Base-by-base conservation (phyloP, 495 filamentous ascomycete species). In the Trichoderma virens region DNA sequence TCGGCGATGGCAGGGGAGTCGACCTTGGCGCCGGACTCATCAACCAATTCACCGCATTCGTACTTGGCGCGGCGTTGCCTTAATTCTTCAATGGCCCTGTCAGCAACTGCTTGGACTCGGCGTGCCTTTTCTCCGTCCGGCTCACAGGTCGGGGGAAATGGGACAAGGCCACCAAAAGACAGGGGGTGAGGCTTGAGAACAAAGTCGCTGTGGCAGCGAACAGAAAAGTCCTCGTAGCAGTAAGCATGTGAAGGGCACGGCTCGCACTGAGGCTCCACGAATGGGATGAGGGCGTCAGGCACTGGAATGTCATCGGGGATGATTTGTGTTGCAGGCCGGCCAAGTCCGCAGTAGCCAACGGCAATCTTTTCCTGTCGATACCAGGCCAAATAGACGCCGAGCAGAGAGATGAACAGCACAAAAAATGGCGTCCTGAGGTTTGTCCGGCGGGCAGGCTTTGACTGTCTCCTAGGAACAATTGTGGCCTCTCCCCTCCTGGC, bases 341-440 rank as follows among this genome's bases (percentile, higher is more conserved):
- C 94, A 67, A 94, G 85, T 27, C 93, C 93, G 73, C 94, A 98
- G 73, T 93, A 98, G 30, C 94, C 94, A 47, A 97, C 91, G 41
- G 90, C 90, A 14, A 95, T 76, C 81, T 98, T 97, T 74, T 98
- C 95, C 65, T 93, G 89, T 61, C 95, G 83, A 83, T 91, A 98
- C 85, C 92, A 93, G 43, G 82, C 81, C 28, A 80, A 89, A 66
- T 94, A 92, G 5, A 89, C 86, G 28, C 80, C 81, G 30, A 95
- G 66, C 5, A 95, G 73, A 0, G 86, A 84, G 0, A 88, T 66
- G 16, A 89, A 67, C 5, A 95, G 81, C 14, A 89, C 76, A 78
- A 83, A 88, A 9, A 92, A 76, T 9, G 89, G 84, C 5, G 82
- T 80, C 27, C 71, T 62, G 32, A 75, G 62, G 47, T 69, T 73